A percentile compares a stretch with the other conserved stretches of the same genome.
phyloP scores from a whole-genome alignment of 768 basidiomycete genomes.

The Pisolithus sp. region DNA sequence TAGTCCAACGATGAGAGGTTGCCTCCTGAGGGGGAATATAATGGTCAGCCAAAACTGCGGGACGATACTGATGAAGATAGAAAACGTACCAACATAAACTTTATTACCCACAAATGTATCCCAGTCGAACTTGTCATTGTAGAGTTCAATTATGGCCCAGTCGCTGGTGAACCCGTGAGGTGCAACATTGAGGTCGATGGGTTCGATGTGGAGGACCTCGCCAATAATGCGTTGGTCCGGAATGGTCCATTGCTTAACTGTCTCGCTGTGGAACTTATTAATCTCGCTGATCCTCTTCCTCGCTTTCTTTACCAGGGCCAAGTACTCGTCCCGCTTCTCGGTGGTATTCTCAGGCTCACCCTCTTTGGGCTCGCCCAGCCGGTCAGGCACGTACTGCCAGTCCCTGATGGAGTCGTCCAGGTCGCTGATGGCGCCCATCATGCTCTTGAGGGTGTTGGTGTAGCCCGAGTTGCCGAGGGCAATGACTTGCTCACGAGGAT shows the following conservation, averaged over 20 bases:
- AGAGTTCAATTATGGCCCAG: slow-evolving; percentile 25
- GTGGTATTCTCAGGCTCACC: slow-evolving; percentile 8
- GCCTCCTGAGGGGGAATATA: slow-evolving; percentile 4
- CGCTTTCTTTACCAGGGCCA: slow-evolving; percentile 12
- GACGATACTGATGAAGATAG: slow-evolving; percentile 5
- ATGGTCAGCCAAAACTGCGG: too few relatives aligned
- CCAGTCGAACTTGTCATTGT: slow-evolving; percentile 23
- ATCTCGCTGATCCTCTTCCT: slow-evolving; percentile 17
- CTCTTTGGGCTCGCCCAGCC: slow-evolving; percentile 14
- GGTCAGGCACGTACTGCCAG: not conserved
- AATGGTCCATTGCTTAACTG: slow-evolving; percentile 14
- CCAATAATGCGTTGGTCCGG: slow-evolving; percentile 22
- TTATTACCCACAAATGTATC: slow-evolving; percentile 28
- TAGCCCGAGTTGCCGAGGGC: too few relatives aligned
- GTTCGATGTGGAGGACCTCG: slow-evolving; percentile 25
- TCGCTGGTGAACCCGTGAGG: slow-evolving; percentile 26
- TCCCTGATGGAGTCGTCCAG: too few relatives aligned
- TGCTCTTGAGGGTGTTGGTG: too few relatives aligned
- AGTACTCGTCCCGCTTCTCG: slow-evolving; percentile 17
- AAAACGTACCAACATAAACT: slow-evolving; percentile 29
- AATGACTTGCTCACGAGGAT: slow-evolving; percentile 5
- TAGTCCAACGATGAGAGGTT: slow-evolving; percentile 12
- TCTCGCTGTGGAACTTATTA: slow-evolving; percentile 22
- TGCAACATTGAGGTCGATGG: slow-evolving; percentile 18
- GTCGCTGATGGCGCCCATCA: too few relatives aligned